These are phyloP conservation scores for Clarireedia monteithiana DNA, from an alignment of 2,329 filamentous ascomycete species.

Conservation along the genomic window DNA sequence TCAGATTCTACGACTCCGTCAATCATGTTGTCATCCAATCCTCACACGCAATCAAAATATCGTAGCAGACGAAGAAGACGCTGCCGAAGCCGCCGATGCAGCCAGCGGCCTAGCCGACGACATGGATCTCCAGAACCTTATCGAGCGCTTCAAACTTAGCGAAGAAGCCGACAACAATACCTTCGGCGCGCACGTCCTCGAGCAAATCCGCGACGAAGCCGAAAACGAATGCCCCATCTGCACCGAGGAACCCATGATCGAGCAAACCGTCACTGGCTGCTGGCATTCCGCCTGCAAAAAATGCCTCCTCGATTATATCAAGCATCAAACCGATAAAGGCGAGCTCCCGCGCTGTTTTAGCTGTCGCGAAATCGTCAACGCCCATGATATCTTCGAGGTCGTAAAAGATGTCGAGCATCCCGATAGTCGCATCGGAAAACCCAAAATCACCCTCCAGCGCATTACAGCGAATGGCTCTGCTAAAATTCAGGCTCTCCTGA, in stretches of 20 bases:
- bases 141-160: slow-evolving; percentile 72
- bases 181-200: slow-evolving; percentile 80
- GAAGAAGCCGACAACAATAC: slow-evolving; percentile 55
- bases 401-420: slow-evolving; percentile 64
- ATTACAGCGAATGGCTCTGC: slow-evolving; percentile 66
- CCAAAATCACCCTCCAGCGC: slow-evolving; percentile 53
- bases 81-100: slow-evolving; percentile 67
- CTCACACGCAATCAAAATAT: slow-evolving; percentile 79
- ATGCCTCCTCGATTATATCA: slow-evolving; percentile 84
- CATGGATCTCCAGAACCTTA: slow-evolving; percentile 85
- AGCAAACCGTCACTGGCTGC: slow-evolving; percentile 89
- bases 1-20: slow-evolving; percentile 84
- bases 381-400: slow-evolving; percentile 85
- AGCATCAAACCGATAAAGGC: slow-evolving; percentile 72
- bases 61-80: slow-evolving; percentile 82
- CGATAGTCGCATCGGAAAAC: slow-evolving; percentile 35
- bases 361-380: slow-evolving; percentile 75
- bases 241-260: slow-evolving; percentile 89
- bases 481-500: slow-evolving; percentile 76
- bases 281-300: slow-evolving; percentile 97
- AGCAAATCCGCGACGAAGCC: slow-evolving; percentile 85
- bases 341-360: slow-evolving; percentile 79
- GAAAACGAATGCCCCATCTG: slow-evolving; percentile 91
- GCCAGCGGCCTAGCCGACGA: slow-evolving; percentile 81
- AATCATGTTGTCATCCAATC: slow-evolving; percentile 89